These are phyloP conservation scores for Suillus spraguei DNA, from an alignment of 768 basidiomycete species.

Conservation along the genomic window DNA sequence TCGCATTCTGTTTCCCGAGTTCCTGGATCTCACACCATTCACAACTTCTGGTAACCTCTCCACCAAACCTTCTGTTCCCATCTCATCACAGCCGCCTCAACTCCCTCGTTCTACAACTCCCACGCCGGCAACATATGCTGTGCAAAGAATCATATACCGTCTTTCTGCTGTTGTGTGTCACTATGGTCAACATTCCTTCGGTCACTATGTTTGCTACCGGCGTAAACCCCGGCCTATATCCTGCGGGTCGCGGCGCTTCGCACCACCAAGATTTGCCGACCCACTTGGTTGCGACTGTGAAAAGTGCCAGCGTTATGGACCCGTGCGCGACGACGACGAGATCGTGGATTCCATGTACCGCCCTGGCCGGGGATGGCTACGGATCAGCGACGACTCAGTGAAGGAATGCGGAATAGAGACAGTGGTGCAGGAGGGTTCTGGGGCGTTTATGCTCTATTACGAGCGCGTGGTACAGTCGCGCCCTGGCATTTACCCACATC, in stretches of 20 bases:
- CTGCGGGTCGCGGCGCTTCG: slow-evolving; percentile 40
- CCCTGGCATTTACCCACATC: slow-evolving; percentile 35
- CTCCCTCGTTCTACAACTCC: slow-evolving; percentile 54
- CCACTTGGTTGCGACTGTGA: slow-evolving; percentile 50
- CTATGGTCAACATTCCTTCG: slow-evolving; percentile 90
- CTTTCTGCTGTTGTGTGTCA: slow-evolving; percentile 89
- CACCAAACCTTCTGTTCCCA: slow-evolving; percentile 65
- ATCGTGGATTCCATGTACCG: slow-evolving; percentile 30
- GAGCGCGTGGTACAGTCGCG: slow-evolving; percentile 60
- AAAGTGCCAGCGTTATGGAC: slow-evolving; percentile 48
- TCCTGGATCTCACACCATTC: slow-evolving; percentile 88
- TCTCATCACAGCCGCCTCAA: slow-evolving; percentile 62
- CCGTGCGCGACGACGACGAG: slow-evolving; percentile 60
- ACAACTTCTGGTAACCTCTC: slow-evolving; percentile 82
- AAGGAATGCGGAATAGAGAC: slow-evolving; percentile 73
- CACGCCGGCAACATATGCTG: slow-evolving; percentile 53
- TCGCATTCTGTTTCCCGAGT: slow-evolving; percentile 79
- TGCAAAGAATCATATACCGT: slow-evolving; percentile 78
- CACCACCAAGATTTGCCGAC: slow-evolving; percentile 41
- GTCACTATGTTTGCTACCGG: slow-evolving; percentile 93
- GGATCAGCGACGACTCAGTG: slow-evolving; percentile 86
- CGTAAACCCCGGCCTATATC: slow-evolving; percentile 67
- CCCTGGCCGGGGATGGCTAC: slow-evolving; percentile 77
- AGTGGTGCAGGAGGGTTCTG: slow-evolving; percentile 73
- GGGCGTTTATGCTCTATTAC: slow-evolving; percentile 92